A percentile compares a stretch with the other conserved stretches of the same genome.
These are phyloP conservation scores for Pichia sp. DNA, from an alignment of 1,139 yeast species.

Conservation along the genomic window DNA sequence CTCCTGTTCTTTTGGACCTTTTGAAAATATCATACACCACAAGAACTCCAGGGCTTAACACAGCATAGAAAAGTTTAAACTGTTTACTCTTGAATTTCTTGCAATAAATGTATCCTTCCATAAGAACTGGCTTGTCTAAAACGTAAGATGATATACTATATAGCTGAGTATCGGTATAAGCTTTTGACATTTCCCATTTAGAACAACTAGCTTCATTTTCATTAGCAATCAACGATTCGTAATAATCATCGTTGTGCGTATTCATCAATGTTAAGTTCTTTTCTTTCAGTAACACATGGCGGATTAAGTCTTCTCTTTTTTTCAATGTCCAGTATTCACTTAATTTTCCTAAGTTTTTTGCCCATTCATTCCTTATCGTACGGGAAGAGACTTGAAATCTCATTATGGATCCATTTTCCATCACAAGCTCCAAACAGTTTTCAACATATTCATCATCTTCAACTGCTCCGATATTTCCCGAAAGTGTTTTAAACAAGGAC, in stretches of 20 bases:
- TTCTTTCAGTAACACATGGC: constrained; percentile 39
- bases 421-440: constrained; percentile 49
- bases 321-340: constrained; percentile 57
- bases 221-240: constrained; percentile 50
- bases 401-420: constrained; percentile 46
- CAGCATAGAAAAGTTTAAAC: constrained; percentile 48
- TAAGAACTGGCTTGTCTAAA: constrained; percentile 54
- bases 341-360: constrained; percentile 42
- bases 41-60: constrained; percentile 67
- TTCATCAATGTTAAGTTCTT: constrained; percentile 45
- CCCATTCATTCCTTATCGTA: constrained; percentile 61
- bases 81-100: constrained; percentile 71
- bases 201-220: constrained; percentile 36
- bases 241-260: constrained; percentile 44
- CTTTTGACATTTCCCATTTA: constrained; percentile 52
- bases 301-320: constrained; percentile 39
- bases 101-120: constrained; percentile 61
- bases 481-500: background rate
- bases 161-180: constrained; percentile 49
- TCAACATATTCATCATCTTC: constrained; percentile 37
- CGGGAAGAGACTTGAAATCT: constrained; percentile 55
- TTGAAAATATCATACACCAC: constrained; percentile 46
- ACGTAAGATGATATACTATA: constrained; percentile 57
- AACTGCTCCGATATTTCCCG: background rate
- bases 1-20: constrained; percentile 44